phyloP scores from a whole-genome alignment of 306 rosid species.

The Dicorynia guianensis region DNA sequence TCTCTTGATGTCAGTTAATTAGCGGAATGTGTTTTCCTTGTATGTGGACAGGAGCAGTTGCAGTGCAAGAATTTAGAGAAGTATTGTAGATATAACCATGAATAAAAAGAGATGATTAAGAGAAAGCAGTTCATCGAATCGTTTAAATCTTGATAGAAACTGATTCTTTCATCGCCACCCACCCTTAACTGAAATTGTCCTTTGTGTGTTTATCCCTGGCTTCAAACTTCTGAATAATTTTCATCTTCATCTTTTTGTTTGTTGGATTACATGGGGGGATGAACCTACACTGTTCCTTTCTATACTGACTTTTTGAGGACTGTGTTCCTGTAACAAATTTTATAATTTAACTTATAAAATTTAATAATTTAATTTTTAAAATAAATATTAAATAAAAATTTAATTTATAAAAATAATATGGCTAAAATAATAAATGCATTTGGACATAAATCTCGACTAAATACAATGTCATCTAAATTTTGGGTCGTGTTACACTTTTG shows the following conservation, averaged over 20 bases:
- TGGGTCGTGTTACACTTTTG: too few species aligned
- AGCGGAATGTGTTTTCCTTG: conserved; percentile 3
- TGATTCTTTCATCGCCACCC: background rate
- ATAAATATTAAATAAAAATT: too few species aligned
- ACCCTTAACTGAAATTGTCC: background rate
- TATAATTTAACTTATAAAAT: too few species aligned
- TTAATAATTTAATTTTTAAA: too few species aligned
- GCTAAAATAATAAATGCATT: conserved; percentile 51
- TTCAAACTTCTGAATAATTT: background rate
- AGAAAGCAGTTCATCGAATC: background rate
- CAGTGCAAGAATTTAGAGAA: background rate
- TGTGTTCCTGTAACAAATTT: too few species aligned
- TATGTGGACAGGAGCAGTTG: background rate
- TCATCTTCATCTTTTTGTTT: background rate
- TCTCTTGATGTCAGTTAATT: background rate
- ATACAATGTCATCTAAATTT: too few species aligned
- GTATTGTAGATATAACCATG: background rate
- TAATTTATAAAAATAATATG: too few species aligned
- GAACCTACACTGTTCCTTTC: background rate
- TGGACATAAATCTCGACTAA: too few species aligned
- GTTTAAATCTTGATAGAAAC: background rate
- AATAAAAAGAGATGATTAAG: background rate
- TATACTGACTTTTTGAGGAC: background rate
- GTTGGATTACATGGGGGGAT: background rate
- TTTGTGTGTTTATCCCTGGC: too few species aligned